A percentile compares a stretch with the other conserved stretches of the same genome.
These are phyloP conservation scores for Fusarium armeniacum DNA, from an alignment of 2,329 filamentous ascomycete genomes.

Conservation along the genomic window DNA sequence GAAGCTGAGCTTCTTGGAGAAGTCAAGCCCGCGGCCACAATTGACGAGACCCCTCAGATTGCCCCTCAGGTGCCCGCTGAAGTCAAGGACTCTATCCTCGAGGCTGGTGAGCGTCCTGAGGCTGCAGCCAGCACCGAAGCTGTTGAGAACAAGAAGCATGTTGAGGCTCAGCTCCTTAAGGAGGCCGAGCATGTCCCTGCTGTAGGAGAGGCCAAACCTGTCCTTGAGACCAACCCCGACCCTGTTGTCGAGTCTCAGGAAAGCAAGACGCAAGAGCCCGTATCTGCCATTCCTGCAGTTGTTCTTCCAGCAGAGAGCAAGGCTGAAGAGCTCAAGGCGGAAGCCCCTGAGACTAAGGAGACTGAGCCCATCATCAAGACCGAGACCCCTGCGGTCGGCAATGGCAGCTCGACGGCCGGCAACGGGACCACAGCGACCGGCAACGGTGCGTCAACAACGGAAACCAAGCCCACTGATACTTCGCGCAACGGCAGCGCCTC, in stretches of 20 bases:
- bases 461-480: constrained; percentile 44
- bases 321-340: constrained; percentile 23
- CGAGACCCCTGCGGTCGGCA: constrained; percentile 40
- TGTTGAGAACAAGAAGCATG: constrained; percentile 79
- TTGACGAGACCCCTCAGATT: constrained; percentile 56
- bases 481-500: constrained; percentile 36
- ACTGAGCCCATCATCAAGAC: constrained; percentile 23
- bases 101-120: constrained; percentile 75
- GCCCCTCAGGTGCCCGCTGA: constrained; percentile 67
- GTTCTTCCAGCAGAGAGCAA: constrained; percentile 33
- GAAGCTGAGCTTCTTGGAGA: constrained; percentile 79
- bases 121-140: constrained; percentile 77
- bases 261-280: constrained; percentile 21
- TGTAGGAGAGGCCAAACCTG: constrained; percentile 75
- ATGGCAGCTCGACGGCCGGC: constrained; percentile 39
- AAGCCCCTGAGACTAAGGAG: constrained; percentile 15
- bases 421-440: constrained; percentile 37
- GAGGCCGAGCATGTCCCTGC: constrained; percentile 63
- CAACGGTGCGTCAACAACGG: constrained; percentile 45
- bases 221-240: constrained; percentile 13
- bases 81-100: constrained; percentile 70
- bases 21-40: constrained; percentile 62
- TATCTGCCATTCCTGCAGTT: constrained; percentile 5
- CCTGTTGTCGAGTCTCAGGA: constrained; percentile 11
- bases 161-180: constrained; percentile 81